Base-by-base conservation (phyloP, 1,284 basidiomycete species). In the Moesziomyces parantarcticus region DNA sequence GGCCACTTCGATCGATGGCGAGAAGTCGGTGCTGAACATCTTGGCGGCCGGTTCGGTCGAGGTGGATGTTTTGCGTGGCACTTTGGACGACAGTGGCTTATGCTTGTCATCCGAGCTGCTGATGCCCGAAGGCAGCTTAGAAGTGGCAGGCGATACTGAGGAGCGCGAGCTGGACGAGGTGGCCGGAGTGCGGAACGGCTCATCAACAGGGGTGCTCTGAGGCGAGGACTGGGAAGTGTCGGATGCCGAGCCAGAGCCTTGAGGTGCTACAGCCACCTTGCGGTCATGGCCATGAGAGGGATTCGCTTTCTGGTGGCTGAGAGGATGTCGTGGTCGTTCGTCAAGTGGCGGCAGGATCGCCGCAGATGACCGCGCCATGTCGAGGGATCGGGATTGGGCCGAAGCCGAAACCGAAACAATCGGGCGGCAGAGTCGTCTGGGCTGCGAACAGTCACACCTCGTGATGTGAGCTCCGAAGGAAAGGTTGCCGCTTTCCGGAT, bases 351-450 rank as follows among this genome's bases (percentile, higher is more conserved):
- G 52, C 23, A 42, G 11, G 16, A 36, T 32, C 29, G 40, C 11
- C 43, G 39, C 22, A 2, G 58, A 26, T 40, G 18, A 20, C 20
- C 56, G 48, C 50, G 58, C 57, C 40, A 48, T 42, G 46, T 47
- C 50, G 51, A 39, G 44, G 16, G 47, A 50, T 68, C 65, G 65
- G 54, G 54, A 46, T 18, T 13, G 43, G 47, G 47, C 65, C 58
- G 53, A 60, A 45, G n/a, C 23, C 57, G 40, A 25, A 29, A 56
- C 34, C 47, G 58, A 43, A 39, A 13, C 26, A 8, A 32, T 32
- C 29, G 29, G 29, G 29, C 29, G 11, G 29, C 10, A 32, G 29
- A 32, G 29, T 32, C 29, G 29, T 32, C 29, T 32, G 29, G 13
- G 29, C 29, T 32, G 11, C 13, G 29, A 32, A 13, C 10, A 32